Conservation (phyloP, 768 basidiomycete genomes). For the Podaxis sp. region DNA sequence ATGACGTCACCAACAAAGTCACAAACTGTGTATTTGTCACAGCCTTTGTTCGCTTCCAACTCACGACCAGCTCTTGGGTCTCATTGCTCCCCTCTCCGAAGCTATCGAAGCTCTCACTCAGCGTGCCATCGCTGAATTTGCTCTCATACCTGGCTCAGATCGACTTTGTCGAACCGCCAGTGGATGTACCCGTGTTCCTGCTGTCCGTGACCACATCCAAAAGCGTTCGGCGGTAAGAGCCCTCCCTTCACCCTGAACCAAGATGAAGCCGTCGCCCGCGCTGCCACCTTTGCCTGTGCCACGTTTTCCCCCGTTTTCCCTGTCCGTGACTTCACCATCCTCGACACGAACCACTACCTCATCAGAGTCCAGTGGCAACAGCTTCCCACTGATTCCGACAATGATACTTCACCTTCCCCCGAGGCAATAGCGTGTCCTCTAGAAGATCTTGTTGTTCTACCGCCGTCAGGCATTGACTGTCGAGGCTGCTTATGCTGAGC, state of each 20-base stretch:
- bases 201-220: conserved; percentile 87
- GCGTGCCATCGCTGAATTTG: conserved; percentile 77
- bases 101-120: conserved; percentile 75
- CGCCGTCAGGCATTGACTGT: conserved; percentile 86
- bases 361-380: conserved; percentile 90
- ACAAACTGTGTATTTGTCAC: conserved; percentile 89
- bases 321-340: conserved; percentile 89
- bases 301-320: conserved; percentile 98
- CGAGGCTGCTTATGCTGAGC: conserved; percentile 81
- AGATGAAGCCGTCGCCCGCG: conserved; percentile 95
- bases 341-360: conserved; percentile 84
- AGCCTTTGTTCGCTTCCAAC: conserved; percentile 33
- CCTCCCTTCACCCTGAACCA: conserved; percentile 94
- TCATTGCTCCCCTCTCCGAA: conserved; percentile 74
- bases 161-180: conserved; percentile 88
- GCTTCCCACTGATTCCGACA: conserved; percentile 71
- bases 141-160: conserved; percentile 79
- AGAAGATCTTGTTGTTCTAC: conserved; percentile 95
- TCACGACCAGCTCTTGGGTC: conserved; percentile 78
- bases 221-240: conserved; percentile 75
- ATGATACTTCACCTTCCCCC: conserved; percentile 89
- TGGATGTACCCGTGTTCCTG: conserved; percentile 89
- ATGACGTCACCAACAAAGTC: conserved; percentile 97
- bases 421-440: conserved; percentile 82
- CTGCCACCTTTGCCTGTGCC: conserved; percentile 95